phyloP scores from a whole-genome alignment of 148 eudicot species.

The Dianthus caryophyllus region DNA sequence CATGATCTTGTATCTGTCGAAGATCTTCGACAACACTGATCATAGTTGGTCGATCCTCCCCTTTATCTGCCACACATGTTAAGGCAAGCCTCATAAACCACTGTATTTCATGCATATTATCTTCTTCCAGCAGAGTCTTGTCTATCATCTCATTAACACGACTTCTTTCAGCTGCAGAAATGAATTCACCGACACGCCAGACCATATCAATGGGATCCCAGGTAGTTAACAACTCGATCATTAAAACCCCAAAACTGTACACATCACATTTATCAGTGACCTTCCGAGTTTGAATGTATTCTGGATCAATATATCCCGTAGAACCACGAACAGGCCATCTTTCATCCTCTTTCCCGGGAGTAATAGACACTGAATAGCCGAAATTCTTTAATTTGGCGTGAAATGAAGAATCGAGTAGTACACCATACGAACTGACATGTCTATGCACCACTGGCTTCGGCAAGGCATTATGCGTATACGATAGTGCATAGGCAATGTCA shows the following conservation, averaged over 20 bases:
- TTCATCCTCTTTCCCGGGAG: conserved; percentile 16
- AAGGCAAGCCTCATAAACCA: conserved; percentile 17
- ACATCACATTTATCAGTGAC: conserved; percentile 23
- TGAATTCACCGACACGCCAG: conserved; percentile 6
- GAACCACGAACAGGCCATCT: conserved; percentile 25
- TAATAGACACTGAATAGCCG: conserved; percentile 15
- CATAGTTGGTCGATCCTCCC: conserved; percentile 27
- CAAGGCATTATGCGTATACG: conserved; percentile 17
- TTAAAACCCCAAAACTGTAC: conserved; percentile 22
- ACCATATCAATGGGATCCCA: conserved; percentile 1
- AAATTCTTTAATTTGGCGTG: conserved; percentile 22
- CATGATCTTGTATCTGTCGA: conserved; percentile 8
- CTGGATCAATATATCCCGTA: conserved; percentile 28
- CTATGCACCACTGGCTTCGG: conserved; percentile 28
- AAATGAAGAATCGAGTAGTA: conserved; percentile 21
- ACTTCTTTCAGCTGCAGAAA: conserved; percentile 6
- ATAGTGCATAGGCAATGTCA: conserved; percentile 24
- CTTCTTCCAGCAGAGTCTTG: conserved; percentile 9
- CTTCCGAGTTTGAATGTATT: conserved; percentile 16
- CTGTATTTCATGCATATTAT: conserved; percentile 15
- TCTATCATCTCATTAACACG: conserved; percentile 22
- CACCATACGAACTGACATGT: conserved; percentile 19
- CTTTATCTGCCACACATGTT: conserved; percentile 23
- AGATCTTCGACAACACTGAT: conserved; percentile 11
- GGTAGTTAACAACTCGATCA: conserved; percentile 19